phyloP scores from a whole-genome alignment of 306 rosid genomes.

The Quercus ilex region DNA sequence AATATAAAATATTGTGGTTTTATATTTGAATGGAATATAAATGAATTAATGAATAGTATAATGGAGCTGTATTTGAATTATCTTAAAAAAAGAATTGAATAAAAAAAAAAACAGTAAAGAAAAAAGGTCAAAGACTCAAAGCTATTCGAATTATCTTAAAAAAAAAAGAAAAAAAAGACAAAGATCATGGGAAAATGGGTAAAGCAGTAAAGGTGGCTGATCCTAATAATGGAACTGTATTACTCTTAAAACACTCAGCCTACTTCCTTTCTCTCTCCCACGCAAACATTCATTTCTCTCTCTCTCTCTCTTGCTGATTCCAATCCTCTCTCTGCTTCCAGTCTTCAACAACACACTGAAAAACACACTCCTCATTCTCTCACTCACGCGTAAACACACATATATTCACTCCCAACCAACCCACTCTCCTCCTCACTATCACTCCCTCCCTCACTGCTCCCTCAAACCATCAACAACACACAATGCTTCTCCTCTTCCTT shows the following conservation, averaged over 20 bases:
- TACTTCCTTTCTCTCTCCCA: not conserved
- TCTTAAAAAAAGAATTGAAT: too few species aligned
- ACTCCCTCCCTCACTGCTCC: conserved; percentile 2
- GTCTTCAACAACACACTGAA: not conserved
- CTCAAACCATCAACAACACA: not conserved
- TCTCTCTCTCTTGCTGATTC: not conserved
- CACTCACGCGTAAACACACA: not conserved
- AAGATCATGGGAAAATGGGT: not conserved
- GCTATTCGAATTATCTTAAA: not conserved
- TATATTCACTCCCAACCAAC: conserved; percentile 5
- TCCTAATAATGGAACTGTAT: not conserved
- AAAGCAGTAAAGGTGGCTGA: not conserved
- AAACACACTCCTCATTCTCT: not conserved
- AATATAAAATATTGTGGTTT: too few species aligned
- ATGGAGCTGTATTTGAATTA: too few species aligned
- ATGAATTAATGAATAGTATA: too few species aligned
- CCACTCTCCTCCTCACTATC: not conserved
- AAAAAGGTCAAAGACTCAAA: too few species aligned
- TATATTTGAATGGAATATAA: too few species aligned
- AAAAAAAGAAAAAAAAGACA: not conserved
- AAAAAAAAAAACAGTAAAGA: too few species aligned
- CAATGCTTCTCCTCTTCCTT: conserved; percentile 21
- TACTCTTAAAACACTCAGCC: not conserved
- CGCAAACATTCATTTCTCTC: not conserved
- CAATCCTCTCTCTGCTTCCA: not conserved